Evolutionary conservation across 208 protist species (phyloP), one percentile per base, ranked within the genome.

Genomic region (Spongospora subterranea): DNA sequence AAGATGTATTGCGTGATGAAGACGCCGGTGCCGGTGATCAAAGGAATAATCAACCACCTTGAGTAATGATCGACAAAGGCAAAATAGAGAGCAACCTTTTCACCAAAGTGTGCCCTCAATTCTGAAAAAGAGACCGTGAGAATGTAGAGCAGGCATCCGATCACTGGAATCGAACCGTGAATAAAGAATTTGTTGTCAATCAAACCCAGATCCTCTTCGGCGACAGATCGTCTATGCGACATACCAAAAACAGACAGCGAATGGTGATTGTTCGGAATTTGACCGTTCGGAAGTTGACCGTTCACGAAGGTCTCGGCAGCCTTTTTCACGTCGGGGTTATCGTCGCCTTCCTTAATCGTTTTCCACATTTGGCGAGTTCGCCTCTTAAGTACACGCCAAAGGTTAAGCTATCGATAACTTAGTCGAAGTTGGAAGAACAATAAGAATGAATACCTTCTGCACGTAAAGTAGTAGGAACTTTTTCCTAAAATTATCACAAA

Each of bases 11-110:
- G 50, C 24, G 76, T 88, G 13, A 50, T 6, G 20, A 29, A 88
- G 24, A 88, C 39, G 20, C 6, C 13, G 13, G 20, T 20, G 20
- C 76, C 76, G 20, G 20, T 60, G 41, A 88, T 60, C 41, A 50
- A 6, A 6, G 76, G 76, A 88, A 88, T 88, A 29, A 88, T 88
- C 24, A 88, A 20, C 76, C 76, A 88, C 45, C 45, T 6, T 24
- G 45, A 60, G 20, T 88, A 88, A 88, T 88, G 76, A 88, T 88
- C 76, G 41, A 88, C 45, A 20, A 88, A 88, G 20, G 76, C 76
- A 20, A 88, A 88, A 50, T 88, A 88, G 13, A 60, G 20, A 50
- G 41, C 76, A 50, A 88, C 20, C 45, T 88, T 50, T 88, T 88
- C 76, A 6, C 76, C 76, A 20, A 60, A 88, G 20, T 88, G 45